Percentiles rank a stretch among this genome's conserved stretches.
Conservation (phyloP, 805 yeast species). For the Yarrowia yakushimensis region DNA sequence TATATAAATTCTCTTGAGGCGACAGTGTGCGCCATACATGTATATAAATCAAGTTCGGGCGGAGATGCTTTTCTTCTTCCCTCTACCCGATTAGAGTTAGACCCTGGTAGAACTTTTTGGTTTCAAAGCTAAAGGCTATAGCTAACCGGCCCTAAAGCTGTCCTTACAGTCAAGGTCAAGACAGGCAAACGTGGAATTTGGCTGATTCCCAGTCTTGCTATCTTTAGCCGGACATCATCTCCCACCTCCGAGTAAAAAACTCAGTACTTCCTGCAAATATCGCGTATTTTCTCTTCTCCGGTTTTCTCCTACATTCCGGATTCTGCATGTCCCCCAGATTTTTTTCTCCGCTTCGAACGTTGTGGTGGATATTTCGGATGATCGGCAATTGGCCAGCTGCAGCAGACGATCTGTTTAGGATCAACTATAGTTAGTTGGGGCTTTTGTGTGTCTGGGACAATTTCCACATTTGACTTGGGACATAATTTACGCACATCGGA, state of each 20-base stretch:
- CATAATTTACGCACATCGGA: constrained; percentile 6
- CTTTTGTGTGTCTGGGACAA: background rate
- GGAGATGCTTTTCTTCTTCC: background rate
- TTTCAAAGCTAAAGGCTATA: background rate
- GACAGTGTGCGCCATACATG: constrained; percentile 8
- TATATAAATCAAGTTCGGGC: constrained; percentile 8
- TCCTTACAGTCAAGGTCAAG: background rate
- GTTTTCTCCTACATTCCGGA: constrained; percentile 7
- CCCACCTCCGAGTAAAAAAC: background rate
- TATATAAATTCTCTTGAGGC: background rate
- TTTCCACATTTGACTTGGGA: background rate
- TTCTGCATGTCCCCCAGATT: constrained; percentile 10
- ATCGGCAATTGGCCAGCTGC: background rate
- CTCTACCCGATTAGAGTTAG: constrained; percentile 7
- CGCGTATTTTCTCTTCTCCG: background rate
- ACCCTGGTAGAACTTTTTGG: background rate
- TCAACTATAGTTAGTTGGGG: background rate
- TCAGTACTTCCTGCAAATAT: background rate
- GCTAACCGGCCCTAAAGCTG: too few relatives aligned
- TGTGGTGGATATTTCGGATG: constrained; percentile 1
- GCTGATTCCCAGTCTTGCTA: background rate
- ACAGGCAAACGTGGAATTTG: background rate
- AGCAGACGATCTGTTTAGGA: background rate
- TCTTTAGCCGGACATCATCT: background rate
- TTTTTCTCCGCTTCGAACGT: background rate